Evolutionary conservation across 768 basidiomycete genomes (phyloP).

Genomic region (Termitomyces titanicus): DNA sequence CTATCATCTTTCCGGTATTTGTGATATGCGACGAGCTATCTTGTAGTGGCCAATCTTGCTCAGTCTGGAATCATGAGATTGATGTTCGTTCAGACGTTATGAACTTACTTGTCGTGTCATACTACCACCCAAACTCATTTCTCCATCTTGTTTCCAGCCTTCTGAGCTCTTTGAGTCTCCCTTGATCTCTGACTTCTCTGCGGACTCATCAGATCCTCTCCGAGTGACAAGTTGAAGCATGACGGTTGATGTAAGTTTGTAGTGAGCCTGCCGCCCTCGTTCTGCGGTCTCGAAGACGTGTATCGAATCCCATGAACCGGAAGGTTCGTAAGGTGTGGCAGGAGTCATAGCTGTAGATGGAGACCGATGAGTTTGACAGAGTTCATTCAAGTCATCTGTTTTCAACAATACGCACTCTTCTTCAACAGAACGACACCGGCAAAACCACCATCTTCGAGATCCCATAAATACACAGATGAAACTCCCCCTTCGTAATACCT

Average conservation of each 20-base stretch:
- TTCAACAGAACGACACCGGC: slow-evolving; percentile 96
- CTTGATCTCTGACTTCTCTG: slow-evolving; percentile 24
- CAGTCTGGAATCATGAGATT: slow-evolving; percentile 46
- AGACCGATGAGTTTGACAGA: background rate
- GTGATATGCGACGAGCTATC: slow-evolving; percentile 82
- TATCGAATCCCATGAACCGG: slow-evolving; percentile 96
- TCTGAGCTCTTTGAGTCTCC: slow-evolving; percentile 35
- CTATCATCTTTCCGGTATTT: slow-evolving; percentile 94
- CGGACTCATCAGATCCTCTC: slow-evolving; percentile 31
- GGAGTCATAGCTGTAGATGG: slow-evolving; percentile 55
- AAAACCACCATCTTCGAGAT: slow-evolving; percentile 93
- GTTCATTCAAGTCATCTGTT: slow-evolving; percentile 5
- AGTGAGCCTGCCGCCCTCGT: slow-evolving; percentile 88
- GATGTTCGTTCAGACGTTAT: background rate
- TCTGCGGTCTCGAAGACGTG: slow-evolving; percentile 97
- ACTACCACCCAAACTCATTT: slow-evolving; percentile 86
- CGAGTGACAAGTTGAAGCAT: slow-evolving; percentile 87
- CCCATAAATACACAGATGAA: slow-evolving; percentile 97
- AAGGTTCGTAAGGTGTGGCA: slow-evolving; percentile 52
- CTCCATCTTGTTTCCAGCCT: slow-evolving; percentile 61
- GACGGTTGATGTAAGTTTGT: slow-evolving; percentile 95
- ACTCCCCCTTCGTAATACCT: slow-evolving; percentile 99
- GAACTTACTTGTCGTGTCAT: slow-evolving; percentile 90
- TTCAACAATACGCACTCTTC: slow-evolving; percentile 59
- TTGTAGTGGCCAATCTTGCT: slow-evolving; percentile 82